phyloP scores from a whole-genome alignment of 345 rosid species.

The Hibiscus trionum region DNA sequence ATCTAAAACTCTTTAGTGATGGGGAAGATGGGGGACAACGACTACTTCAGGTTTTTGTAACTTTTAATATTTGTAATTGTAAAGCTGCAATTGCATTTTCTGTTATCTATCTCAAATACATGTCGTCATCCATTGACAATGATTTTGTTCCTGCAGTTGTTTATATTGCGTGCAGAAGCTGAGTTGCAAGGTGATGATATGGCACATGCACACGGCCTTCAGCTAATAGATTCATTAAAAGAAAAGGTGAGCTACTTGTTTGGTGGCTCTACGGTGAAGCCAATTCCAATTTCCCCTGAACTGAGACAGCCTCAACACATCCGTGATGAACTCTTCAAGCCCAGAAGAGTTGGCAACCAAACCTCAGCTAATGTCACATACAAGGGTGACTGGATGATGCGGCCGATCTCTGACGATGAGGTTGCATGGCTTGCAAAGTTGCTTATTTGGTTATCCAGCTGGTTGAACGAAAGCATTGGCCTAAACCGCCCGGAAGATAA shows the following conservation, averaged over 20 bases:
- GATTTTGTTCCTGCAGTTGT: conserved; percentile 55
- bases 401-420: conserved; percentile 75
- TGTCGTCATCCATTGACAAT: conserved; percentile 7
- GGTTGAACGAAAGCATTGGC: conserved; percentile 63
- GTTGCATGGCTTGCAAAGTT: conserved; percentile 72
- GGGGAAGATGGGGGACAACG: conserved; percentile 84
- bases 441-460: conserved; percentile 50
- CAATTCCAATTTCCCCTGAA: conserved; percentile 39
- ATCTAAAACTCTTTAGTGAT: conserved; percentile 60
- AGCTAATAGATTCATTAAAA: conserved; percentile 53
- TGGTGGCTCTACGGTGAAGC: conserved; percentile 44
- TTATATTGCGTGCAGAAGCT: conserved; percentile 75
- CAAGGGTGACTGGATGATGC: conserved; percentile 88
- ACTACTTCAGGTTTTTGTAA: conserved; percentile 61
- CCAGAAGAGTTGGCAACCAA: conserved; percentile 50
- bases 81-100: neutral
- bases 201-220: conserved; percentile 27
- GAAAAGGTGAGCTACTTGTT: conserved; percentile 43
- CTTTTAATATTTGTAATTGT: neutral
- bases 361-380: conserved; percentile 34
- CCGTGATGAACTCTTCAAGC: conserved; percentile 70
- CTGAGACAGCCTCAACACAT: conserved; percentile 29
- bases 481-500: conserved; percentile 29
- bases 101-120: neutral
- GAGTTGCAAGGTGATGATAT: conserved; percentile 64